Conservation (phyloP, 257 asterid species). For the Plantago major region DNA sequence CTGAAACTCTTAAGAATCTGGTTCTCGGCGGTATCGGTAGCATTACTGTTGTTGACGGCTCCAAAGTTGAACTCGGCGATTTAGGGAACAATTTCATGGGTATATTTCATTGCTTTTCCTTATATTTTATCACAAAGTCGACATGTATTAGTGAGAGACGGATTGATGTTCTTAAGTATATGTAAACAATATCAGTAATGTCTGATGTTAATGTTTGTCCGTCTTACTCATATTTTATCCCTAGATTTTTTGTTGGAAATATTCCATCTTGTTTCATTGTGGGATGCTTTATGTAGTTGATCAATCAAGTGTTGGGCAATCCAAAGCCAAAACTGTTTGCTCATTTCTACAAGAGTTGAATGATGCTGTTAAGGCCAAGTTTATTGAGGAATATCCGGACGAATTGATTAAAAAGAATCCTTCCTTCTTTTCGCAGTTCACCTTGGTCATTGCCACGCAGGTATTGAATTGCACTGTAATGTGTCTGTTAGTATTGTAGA, state of each 20-base stretch:
- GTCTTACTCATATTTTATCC: background rate
- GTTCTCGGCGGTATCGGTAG: constrained; percentile 99
- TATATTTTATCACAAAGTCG: too few species aligned
- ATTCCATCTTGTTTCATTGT: constrained; percentile 16
- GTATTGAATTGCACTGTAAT: constrained; percentile 25
- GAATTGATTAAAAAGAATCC: constrained; percentile 71
- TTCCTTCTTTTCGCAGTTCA: constrained; percentile 81
- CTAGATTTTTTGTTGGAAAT: background rate
- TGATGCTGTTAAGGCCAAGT: constrained; percentile 93
- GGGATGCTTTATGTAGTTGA: constrained; percentile 52
- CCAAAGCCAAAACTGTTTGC: constrained; percentile 89
- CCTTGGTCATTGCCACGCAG: constrained; percentile 85
- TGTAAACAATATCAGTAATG: too few species aligned
- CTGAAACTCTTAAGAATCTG: constrained; percentile 85
- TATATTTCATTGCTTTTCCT: constrained; percentile 20
- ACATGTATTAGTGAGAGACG: too few species aligned
- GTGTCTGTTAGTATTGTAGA: background rate
- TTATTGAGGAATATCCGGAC: constrained; percentile 79
- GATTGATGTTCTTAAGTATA: too few species aligned
- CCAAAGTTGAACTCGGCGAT: constrained; percentile 87
- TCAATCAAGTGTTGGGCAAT: constrained; percentile 80
- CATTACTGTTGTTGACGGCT: constrained; percentile 91
- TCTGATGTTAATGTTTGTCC: too few species aligned
- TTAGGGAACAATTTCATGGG: constrained; percentile 94
- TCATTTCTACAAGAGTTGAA: constrained; percentile 91